These are phyloP conservation scores for Orychophragmus violaceus DNA, from an alignment of 345 rosid species.

Conservation along the genomic window DNA sequence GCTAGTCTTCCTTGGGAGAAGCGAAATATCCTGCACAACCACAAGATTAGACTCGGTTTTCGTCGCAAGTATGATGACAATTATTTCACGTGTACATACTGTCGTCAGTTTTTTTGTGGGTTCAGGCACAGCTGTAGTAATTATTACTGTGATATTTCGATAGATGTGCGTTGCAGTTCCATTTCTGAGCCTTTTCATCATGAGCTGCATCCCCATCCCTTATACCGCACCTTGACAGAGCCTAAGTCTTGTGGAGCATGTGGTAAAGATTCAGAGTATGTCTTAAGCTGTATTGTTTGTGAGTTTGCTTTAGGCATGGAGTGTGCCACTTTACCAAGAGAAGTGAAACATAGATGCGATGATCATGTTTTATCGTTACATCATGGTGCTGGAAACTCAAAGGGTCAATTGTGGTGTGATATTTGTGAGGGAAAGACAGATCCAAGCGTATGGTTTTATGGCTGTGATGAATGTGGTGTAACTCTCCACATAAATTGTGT, in stretches of 20 bases:
- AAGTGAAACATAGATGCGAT: neutral
- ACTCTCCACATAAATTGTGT: neutral
- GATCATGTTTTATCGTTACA: neutral
- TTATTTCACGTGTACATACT: neutral
- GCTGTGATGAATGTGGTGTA: neutral
- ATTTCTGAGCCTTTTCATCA: neutral
- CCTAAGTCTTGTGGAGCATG: neutral
- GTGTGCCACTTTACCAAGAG: neutral
- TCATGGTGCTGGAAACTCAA: neutral
- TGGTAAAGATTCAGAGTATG: neutral
- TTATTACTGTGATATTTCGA: neutral
- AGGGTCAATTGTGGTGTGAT: neutral
- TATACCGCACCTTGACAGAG: neutral
- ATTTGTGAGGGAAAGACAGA: constrained; percentile 2
- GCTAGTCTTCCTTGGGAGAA: neutral
- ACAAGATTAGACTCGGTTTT: neutral
- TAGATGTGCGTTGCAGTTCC: neutral
- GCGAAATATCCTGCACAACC: neutral
- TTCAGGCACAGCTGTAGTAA: neutral
- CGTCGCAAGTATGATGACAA: no score
- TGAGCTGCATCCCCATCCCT: neutral
- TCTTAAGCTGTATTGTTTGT: neutral
- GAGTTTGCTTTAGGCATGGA: neutral
- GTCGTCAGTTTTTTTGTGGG: neutral
- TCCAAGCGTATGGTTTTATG: neutral